phyloP scores from a whole-genome alignment of 305 asterid species.

The Fraxinus greggii region DNA sequence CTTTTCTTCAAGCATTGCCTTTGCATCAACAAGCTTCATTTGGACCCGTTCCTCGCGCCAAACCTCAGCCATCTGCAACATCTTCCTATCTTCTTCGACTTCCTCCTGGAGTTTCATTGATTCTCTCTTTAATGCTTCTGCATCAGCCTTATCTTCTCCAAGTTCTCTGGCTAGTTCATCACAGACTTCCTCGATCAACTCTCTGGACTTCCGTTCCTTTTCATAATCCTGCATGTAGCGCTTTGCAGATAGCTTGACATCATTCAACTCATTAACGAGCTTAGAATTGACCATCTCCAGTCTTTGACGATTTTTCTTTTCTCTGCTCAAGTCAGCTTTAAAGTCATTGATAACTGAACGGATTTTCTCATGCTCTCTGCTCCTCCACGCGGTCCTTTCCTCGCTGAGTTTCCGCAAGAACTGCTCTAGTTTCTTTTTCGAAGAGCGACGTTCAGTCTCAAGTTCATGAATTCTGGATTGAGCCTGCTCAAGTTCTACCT shows the following conservation, averaged over 20 bases:
- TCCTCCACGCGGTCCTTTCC: slow-evolving; percentile 85
- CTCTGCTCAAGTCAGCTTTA: slow-evolving; percentile 64
- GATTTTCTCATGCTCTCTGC: slow-evolving; percentile 85
- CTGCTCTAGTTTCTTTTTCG: slow-evolving; percentile 87
- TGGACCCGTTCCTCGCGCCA: slow-evolving; percentile 99
- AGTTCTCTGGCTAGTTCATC: slow-evolving; percentile 90
- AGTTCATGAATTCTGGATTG: slow-evolving; percentile 67
- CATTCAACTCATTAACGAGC: slow-evolving; percentile 71
- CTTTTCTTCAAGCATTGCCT: slow-evolving; percentile 82
- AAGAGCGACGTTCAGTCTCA: slow-evolving; percentile 70
- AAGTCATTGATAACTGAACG: slow-evolving; percentile 75
- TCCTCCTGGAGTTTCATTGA: slow-evolving; percentile 69
- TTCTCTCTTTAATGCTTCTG: slow-evolving; percentile 72
- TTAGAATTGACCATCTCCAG: slow-evolving; percentile 75
- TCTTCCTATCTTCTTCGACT: slow-evolving; percentile 88
- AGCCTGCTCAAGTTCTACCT: slow-evolving; percentile 76
- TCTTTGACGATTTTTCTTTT: slow-evolving; percentile 75
- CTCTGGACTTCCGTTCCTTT: slow-evolving; percentile 78
- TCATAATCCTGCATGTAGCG: slow-evolving; percentile 76
- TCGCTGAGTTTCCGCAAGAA: slow-evolving; percentile 81
- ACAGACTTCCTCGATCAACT: slow-evolving; percentile 87
- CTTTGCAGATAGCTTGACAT: slow-evolving; percentile 66
- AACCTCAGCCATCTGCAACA: slow-evolving; percentile 98
- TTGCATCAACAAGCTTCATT: slow-evolving; percentile 88
- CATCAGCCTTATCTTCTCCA: slow-evolving; percentile 80